These are phyloP conservation scores for Podaxis sp. DNA, from an alignment of 768 basidiomycete species.

Conservation along the genomic window DNA sequence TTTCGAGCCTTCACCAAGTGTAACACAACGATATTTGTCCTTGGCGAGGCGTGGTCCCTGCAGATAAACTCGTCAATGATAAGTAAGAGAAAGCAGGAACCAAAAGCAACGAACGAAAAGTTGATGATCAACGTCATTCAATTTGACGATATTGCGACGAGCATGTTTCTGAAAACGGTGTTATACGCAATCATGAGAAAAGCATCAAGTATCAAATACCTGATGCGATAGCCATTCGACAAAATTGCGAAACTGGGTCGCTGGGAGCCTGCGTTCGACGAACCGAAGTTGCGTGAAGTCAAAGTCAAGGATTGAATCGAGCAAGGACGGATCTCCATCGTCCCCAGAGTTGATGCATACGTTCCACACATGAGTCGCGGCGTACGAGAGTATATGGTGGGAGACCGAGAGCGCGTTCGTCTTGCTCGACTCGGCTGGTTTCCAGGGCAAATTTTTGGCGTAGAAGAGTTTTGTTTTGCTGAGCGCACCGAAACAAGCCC, in stretches of 20 bases:
- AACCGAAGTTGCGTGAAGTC: background rate
- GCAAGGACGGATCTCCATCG: background rate
- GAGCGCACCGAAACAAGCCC: background rate
- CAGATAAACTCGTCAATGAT: background rate
- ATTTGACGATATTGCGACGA: background rate
- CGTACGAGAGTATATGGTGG: background rate
- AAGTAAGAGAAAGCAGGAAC: background rate
- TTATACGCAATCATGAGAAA: background rate
- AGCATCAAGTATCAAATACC: background rate
- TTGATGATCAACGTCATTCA: background rate
- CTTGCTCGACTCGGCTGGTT: background rate
- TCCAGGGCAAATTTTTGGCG: conserved; percentile 1
- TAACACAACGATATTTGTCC: background rate
- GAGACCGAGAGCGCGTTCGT: background rate
- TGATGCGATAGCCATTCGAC: background rate
- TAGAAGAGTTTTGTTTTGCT: background rate
- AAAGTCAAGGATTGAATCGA: background rate
- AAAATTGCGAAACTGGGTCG: background rate
- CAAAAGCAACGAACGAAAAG: background rate
- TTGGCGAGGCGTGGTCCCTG: background rate
- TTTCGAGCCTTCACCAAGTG: background rate
- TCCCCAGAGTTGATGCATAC: background rate
- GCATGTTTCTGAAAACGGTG: background rate
- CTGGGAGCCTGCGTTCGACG: background rate
- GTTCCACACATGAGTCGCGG: background rate